A percentile compares a stretch with the other conserved stretches of the same genome.
phyloP scores from a whole-genome alignment of 441 rosid species.

The Aquilaria agallochum region DNA sequence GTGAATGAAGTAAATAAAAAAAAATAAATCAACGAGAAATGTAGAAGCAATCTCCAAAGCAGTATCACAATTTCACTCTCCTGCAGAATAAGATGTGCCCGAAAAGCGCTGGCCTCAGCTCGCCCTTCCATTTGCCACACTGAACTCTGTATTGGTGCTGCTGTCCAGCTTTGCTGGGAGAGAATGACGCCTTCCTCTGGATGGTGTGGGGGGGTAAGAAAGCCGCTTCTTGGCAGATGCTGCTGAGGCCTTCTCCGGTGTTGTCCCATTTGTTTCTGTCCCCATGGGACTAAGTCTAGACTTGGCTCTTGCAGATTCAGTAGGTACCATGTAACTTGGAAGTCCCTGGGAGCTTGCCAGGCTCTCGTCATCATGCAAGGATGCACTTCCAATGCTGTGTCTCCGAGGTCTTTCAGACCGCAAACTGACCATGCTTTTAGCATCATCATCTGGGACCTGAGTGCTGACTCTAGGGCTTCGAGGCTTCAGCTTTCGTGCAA shows the following conservation, averaged over 20 bases:
- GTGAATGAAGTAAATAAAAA: no score
- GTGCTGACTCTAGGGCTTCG: slow-evolving; percentile 48
- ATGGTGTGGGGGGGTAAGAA: slow-evolving; percentile 58
- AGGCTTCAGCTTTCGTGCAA: slow-evolving; percentile 49
- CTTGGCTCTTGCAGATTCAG: slow-evolving; percentile 55
- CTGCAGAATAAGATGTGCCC: neutral
- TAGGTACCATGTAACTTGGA: slow-evolving; percentile 56
- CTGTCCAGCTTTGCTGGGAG: slow-evolving; percentile 60
- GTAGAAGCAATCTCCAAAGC: no score
- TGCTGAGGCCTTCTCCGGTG: slow-evolving; percentile 20
- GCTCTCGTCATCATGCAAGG: slow-evolving; percentile 64
- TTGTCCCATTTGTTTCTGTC: slow-evolving; percentile 30
- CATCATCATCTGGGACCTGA: slow-evolving; percentile 38
- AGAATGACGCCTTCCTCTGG: slow-evolving; percentile 53
- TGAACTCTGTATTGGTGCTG: slow-evolving; percentile 28
- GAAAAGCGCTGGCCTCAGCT: slow-evolving; percentile 3
- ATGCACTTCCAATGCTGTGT: slow-evolving; percentile 58
- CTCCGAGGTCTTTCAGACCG: slow-evolving; percentile 52
- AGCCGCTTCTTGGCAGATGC: slow-evolving; percentile 52
- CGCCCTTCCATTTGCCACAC: slow-evolving; percentile 32
- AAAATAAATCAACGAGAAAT: no score
- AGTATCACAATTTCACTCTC: neutral
- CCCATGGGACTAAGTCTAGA: slow-evolving; percentile 35
- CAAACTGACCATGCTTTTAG: slow-evolving; percentile 51
- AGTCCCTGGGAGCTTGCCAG: slow-evolving; percentile 39